Base-by-base conservation (phyloP, 805 yeast genomes). In the Candida koratica region DNA sequence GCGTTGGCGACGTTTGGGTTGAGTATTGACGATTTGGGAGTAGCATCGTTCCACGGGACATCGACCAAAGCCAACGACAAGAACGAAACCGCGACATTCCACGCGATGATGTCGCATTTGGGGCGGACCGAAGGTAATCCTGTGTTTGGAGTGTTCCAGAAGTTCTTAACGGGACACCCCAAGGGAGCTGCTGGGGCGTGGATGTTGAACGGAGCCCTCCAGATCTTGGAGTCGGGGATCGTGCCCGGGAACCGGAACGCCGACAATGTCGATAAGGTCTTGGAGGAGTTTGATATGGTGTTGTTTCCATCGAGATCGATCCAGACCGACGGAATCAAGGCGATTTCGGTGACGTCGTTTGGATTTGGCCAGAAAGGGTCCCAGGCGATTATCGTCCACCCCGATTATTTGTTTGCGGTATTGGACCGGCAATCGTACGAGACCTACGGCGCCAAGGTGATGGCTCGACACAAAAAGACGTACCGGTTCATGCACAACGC, bases 161-260 rank as follows among this genome's bases (percentile, higher is more conserved):
- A 93, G 69, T 93, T 77, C 79, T 78, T 93, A 58, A 93, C 99
- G 53, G 99, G 99, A 69, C 99, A 93, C 74, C 98, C 98, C 55
- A 93, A 93, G 84, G 99, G 99, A 78, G 98, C 98, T 53, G 99
- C 99, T 40, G 99, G 97, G 76, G 97, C 99, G 41, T 93, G 98
- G 98, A 93, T 93, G 98, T 70, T 93, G 77, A 94, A 93, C 66
- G 99, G 99, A 67, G 96, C 87, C 39, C 70, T 93, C 50, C 99
- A 93, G 73, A 81, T 89, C 50, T 73, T 93, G 61, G 84, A 86
- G 70, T 64, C 84, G 54, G 97, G 98, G 66, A 56, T 89, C 54
- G 95, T 93, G 51, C 98, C 98, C 51, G 99, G 99, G 64, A 93
- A 93, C 77, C 80, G 97, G 67, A 94, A 93, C 56, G 98, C 98